Evolutionary conservation across 1,139 yeast genomes (phyloP), one percentile per base, ranked within the genome.

Genomic region (Saccharomyces pastorianus): DNA sequence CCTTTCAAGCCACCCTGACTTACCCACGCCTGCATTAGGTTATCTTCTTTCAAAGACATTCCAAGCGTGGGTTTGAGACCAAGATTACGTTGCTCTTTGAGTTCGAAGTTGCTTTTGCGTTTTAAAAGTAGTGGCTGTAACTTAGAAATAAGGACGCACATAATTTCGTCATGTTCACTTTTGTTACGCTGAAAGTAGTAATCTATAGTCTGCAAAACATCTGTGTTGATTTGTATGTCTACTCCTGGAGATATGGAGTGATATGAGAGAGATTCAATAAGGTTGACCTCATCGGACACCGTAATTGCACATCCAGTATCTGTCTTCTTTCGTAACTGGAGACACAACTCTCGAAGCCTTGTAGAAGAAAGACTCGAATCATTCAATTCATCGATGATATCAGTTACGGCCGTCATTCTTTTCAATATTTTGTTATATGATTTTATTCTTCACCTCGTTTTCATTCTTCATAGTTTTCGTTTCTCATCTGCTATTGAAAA

Each of bases 1-100:
- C 65, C 52, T 47, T 59, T 58, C n/a, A 60, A 28, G 5, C 69
- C 70, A 7, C 69, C 69, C 9, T 53, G 51, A 11, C 34, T 25
- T 47, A 55, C 55, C 71, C 71, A 68, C 23, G 48, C 48, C 3
- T 51, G 46, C 28, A 59, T 55, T 9, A 51, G 42, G 11, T 58
- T 59, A 49, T 66, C 69, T 13, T 64, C 67, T 13, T 55, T 53
- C 13, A 52, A 50, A 6, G 59, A 53, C 46, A 62, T 52, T 1
- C 67, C 68, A 14, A 61, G 47, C 28, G 51, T 47, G 7, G 63
- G 61, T 41, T 52, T 58, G 48, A 56, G 47, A 1, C 57, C 58
- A 7, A 5, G 34, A 44, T 38, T 50, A 31, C 23, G 42, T 17
- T 47, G 29, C 25, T 28, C 23, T 14, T 31, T 2, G 25, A 7